Evolutionary conservation across 495 filamentous ascomycete species (phyloP).

Genomic region (Tuber brumale): DNA sequence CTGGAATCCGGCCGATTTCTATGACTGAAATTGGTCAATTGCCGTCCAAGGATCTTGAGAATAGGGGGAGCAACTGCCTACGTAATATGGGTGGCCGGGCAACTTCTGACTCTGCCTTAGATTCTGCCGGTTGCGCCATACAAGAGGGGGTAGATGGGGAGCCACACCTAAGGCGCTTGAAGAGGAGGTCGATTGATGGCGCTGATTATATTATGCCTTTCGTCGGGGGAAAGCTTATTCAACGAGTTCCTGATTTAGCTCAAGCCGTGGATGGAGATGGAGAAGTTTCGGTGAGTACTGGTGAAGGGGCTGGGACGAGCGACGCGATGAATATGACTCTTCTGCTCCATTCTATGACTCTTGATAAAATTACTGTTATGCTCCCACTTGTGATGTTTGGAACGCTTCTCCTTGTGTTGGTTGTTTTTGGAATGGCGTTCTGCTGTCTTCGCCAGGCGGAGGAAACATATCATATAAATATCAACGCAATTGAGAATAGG

Average conservation of each 20-base stretch:
- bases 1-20: background rate
- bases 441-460: background rate
- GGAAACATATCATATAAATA: background rate
- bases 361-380: background rate
- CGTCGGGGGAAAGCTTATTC: background rate
- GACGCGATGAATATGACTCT: background rate
- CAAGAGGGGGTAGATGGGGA: background rate
- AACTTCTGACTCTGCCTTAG: background rate
- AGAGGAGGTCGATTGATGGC: background rate
- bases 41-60: background rate
- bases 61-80: background rate
- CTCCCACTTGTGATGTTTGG: background rate
- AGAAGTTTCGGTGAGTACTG: background rate
- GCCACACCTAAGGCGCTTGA: background rate
- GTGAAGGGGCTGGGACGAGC: background rate
- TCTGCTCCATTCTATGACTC: background rate
- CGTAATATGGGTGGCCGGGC: background rate
- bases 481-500: background rate
- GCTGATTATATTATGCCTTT: background rate
- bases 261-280: background rate
- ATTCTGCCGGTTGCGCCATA: background rate
- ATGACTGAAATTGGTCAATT: background rate
- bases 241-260: background rate
- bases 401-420: background rate
- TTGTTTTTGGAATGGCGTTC: background rate